Percentiles rank a stretch among this genome's conserved stretches.
These are phyloP conservation scores for Rhizophlyctis rosea DNA, from an alignment of 192 early-diverging fungal species.

Conservation along the genomic window DNA sequence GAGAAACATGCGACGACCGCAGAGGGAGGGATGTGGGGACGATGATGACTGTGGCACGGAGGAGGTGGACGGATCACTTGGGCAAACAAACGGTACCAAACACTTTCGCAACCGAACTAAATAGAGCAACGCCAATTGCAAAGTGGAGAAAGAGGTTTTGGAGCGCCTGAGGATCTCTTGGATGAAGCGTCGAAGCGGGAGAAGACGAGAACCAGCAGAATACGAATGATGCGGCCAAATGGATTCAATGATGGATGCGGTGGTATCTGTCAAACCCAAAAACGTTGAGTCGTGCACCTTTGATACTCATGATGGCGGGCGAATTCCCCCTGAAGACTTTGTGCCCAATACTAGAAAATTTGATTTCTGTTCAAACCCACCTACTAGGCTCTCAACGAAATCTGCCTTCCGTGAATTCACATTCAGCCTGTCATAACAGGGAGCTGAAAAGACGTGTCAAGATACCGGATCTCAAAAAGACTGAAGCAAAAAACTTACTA, in stretches of 20 bases:
- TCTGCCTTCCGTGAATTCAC: no score
- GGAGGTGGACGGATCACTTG: background rate
- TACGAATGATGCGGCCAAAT: constrained; percentile 36
- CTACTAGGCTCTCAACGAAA: constrained; percentile 38
- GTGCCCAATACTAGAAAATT: no score
- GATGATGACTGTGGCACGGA: background rate
- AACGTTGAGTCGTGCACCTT: constrained; percentile 23
- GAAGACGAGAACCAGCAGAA: constrained; percentile 16
- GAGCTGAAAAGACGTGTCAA: no score
- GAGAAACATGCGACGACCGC: constrained; percentile 62
- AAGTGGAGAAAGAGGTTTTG: constrained; percentile 71
- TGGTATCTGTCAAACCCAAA: no score
- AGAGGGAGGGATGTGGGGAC: constrained; percentile 34
- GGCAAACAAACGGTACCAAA: constrained; percentile 2
- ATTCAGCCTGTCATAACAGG: no score
- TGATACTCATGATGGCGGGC: no score
- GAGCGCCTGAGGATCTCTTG: constrained; percentile 74
- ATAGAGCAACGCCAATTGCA: constrained; percentile 76
- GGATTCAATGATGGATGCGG: constrained; percentile 64
- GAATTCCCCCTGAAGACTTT: no score
- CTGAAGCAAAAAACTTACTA: no score
- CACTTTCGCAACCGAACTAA: constrained; percentile 55
- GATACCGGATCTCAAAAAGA: no score
- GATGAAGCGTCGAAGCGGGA: constrained; percentile 66
- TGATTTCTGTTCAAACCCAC: no score